phyloP scores from a whole-genome alignment of 441 rosid species.

The Eutrema salsugineum region DNA sequence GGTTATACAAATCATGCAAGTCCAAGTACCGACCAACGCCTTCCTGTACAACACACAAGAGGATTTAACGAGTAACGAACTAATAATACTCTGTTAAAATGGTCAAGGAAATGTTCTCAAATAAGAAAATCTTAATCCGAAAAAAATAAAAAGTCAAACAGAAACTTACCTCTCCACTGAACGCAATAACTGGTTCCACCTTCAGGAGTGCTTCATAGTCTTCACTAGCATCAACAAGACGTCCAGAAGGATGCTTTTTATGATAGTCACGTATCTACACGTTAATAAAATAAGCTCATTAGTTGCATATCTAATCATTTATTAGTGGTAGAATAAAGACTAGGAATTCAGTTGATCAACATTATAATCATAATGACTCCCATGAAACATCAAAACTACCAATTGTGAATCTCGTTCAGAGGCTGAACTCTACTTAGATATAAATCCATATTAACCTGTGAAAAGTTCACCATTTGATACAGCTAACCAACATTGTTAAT shows the following conservation, averaged over 20 bases:
- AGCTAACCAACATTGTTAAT: not conserved
- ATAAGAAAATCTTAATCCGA: not conserved
- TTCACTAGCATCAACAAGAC: slow-evolving; percentile 65
- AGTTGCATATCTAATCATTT: not conserved
- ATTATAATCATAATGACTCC: not conserved
- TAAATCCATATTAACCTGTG: not conserved
- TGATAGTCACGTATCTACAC: slow-evolving; percentile 93
- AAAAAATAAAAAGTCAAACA: not conserved
- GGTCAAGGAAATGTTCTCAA: slow-evolving; percentile 1
- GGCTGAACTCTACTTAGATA: not conserved
- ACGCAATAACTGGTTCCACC: slow-evolving; percentile 79
- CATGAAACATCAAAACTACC: not conserved
- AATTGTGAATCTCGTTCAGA: not conserved
- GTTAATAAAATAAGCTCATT: not conserved
- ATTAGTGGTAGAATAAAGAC: not conserved
- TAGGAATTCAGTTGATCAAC: not conserved
- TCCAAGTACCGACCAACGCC: slow-evolving; percentile 82
- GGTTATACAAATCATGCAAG: slow-evolving; percentile 88
- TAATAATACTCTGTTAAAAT: not conserved
- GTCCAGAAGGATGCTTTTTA: slow-evolving; percentile 82
- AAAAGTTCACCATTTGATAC: not conserved
- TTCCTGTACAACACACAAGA: slow-evolving; percentile 53
- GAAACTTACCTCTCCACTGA: slow-evolving; percentile 83
- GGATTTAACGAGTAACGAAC: not conserved
- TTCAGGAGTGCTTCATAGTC: slow-evolving; percentile 73